Base-by-base conservation (phyloP, 805 yeast genomes). In the Ogataea trehalophila region DNA sequence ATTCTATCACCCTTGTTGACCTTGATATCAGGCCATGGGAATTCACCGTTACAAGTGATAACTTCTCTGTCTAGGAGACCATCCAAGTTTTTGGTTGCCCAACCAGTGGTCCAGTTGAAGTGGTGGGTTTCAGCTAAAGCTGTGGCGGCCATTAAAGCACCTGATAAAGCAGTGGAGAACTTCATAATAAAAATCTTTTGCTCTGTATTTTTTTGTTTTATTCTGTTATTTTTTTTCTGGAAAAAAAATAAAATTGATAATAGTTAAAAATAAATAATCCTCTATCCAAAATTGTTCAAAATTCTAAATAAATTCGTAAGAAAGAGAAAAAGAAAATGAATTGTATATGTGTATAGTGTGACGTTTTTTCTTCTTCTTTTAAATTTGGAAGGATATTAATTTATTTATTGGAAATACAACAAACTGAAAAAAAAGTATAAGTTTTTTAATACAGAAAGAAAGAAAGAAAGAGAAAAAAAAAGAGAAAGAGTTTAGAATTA, bases 1-100 rank as follows among this genome's bases (percentile, higher is more conserved):
- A 94, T 75, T 14, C 85, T 75, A 68, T 94, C 99, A 57, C 95
- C 95, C 63, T 79, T 83, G 55, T 77, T 74, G 53, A 87, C 90
- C 42, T 79, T 73, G 56, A 92, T 69, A 45, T 77, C 77, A n/a
- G 99, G 99, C 76, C 94, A 81, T 50, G 98, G 98, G 82, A 79
- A 79, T 41, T 74, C 65, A 48, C 70, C 71, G 59, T 79, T 77
- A 65, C 77, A 74, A 16, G 80, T 75, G 52, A 79, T 65, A 47
- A 77, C 73, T 16, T 62, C 65, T 51, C 77, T 66, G 49, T 71
- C 76, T 37, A 54, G 58, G 31, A 53, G 51, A 37, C 82, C 83
- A 63, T 79, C 84, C 6, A 80, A 81, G 60, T 77, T 77, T 4
- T 79, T 85, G 72, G 56, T 67, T 56, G 76, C 85, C 85, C 83